phyloP scores from a whole-genome alignment of 352 stramenopile genomes.

The Globisporangium paroecandrum region DNA sequence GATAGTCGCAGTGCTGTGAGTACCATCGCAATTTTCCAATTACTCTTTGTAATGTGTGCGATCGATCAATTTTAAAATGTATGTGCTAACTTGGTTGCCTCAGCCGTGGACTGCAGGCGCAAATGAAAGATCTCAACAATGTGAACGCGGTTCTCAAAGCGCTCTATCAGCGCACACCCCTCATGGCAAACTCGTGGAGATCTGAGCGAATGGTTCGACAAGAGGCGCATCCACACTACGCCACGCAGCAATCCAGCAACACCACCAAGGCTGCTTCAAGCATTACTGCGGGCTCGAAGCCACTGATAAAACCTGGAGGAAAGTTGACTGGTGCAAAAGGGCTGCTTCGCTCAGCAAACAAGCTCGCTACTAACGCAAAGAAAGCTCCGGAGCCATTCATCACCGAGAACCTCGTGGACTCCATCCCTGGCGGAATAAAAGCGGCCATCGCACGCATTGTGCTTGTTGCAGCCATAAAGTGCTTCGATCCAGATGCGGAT shows the following conservation, averaged over 20 bases:
- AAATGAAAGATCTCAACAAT: constrained; percentile 41
- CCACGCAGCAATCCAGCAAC: not conserved
- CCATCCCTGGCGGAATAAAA: constrained; percentile 53
- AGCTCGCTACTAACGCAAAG: not conserved
- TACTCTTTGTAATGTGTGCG: not conserved
- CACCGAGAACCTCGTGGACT: constrained; percentile 46
- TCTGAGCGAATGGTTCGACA: constrained; percentile 32
- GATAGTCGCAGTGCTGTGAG: constrained; percentile 57
- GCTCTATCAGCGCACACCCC: constrained; percentile 37
- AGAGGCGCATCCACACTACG: constrained; percentile 5
- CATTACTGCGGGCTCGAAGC: not conserved
- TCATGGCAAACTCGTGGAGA: constrained; percentile 59
- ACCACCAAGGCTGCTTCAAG: not conserved
- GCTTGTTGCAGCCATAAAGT: constrained; percentile 44
- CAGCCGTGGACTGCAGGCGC: constrained; percentile 51
- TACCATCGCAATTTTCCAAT: not conserved
- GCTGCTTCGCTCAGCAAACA: not conserved
- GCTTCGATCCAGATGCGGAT: constrained; percentile 35
- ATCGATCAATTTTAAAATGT: not conserved
- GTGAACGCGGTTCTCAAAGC: constrained; percentile 33
- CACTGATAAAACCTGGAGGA: not conserved
- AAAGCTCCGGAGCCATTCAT: constrained; percentile 21
- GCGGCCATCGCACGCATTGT: constrained; percentile 39
- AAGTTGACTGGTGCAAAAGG: not conserved
- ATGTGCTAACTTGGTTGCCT: not conserved